These are phyloP conservation scores for Citrullus colocynthis DNA, from an alignment of 306 rosid genomes.

Conservation along the genomic window DNA sequence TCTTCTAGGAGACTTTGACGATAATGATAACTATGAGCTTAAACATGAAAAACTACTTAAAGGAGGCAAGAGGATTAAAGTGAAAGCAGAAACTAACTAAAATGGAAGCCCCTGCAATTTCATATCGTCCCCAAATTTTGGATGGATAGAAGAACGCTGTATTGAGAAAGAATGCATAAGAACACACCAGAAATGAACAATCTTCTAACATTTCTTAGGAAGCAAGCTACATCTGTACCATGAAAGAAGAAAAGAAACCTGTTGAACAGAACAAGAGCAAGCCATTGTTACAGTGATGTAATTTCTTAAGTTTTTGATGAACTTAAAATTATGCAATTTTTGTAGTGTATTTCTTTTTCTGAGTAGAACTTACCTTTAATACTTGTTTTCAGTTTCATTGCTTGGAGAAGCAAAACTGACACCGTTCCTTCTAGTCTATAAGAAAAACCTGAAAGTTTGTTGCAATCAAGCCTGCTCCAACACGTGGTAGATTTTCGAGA, in stretches of 20 bases:
- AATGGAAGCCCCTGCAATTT: constrained; percentile 10
- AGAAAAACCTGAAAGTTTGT: background rate
- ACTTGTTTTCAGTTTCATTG: too few relatives aligned
- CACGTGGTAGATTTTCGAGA: constrained; percentile 52
- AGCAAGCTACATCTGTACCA: background rate
- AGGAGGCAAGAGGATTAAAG: background rate
- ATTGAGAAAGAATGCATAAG: background rate
- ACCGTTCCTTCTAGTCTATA: background rate
- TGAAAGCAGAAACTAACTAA: constrained; percentile 1
- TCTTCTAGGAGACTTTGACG: background rate
- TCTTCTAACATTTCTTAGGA: background rate
- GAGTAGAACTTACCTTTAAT: background rate
- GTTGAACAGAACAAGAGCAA: background rate
- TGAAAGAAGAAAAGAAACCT: constrained; percentile 1
- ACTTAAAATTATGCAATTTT: background rate
- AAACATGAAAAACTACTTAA: background rate
- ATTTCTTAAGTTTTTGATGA: background rate
- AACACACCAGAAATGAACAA: background rate
- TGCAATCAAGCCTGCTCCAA: constrained; percentile 43
- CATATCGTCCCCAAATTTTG: background rate
- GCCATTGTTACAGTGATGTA: background rate
- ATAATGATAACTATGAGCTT: background rate
- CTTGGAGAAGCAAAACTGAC: too few relatives aligned
- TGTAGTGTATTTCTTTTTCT: background rate
- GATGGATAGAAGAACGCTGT: background rate